Evolutionary conservation across 2,329 filamentous ascomycete genomes (phyloP).

Genomic region (Fusarium nisikadoi): DNA sequence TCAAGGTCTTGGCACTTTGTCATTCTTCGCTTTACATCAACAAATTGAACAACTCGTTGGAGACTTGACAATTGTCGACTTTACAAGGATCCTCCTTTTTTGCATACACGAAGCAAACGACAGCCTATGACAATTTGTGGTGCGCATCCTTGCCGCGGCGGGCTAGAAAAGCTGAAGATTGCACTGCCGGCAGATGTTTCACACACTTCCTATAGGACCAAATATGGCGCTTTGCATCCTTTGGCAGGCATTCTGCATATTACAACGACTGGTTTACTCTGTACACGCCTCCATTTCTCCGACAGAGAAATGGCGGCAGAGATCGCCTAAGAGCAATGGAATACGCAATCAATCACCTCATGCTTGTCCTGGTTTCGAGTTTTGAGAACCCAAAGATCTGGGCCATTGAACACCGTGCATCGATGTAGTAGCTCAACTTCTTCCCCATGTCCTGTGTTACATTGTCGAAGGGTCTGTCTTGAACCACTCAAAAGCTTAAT

Average conservation of each 20-base stretch:
- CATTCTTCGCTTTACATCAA: background rate
- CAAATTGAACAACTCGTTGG: conserved; percentile 15
- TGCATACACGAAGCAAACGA: conserved; percentile 41
- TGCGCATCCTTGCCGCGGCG: conserved; percentile 30
- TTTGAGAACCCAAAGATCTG: background rate
- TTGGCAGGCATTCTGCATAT: conserved; percentile 32
- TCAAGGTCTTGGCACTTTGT: conserved; percentile 14
- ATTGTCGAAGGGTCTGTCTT: conserved; percentile 31
- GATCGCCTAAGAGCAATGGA: background rate
- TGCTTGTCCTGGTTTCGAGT: background rate
- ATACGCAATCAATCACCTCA: background rate
- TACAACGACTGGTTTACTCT: conserved; percentile 31
- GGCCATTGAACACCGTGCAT: background rate
- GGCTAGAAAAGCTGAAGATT: conserved; percentile 39
- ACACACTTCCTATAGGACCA: conserved; percentile 34
- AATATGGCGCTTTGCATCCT: conserved; percentile 40
- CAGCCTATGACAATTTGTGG: conserved; percentile 12
- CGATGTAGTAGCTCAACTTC: conserved; percentile 18
- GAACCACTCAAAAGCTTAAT: conserved; percentile 32
- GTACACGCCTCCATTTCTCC: conserved; percentile 23
- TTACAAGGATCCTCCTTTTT: conserved; percentile 35
- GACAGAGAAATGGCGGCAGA: background rate
- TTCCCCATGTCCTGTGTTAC: conserved; percentile 23
- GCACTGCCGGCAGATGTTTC: conserved; percentile 41
- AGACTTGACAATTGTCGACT: conserved; percentile 26